These are phyloP conservation scores for Nakazawaea anatomiae DNA, from an alignment of 805 yeast genomes.

Conservation along the genomic window DNA sequence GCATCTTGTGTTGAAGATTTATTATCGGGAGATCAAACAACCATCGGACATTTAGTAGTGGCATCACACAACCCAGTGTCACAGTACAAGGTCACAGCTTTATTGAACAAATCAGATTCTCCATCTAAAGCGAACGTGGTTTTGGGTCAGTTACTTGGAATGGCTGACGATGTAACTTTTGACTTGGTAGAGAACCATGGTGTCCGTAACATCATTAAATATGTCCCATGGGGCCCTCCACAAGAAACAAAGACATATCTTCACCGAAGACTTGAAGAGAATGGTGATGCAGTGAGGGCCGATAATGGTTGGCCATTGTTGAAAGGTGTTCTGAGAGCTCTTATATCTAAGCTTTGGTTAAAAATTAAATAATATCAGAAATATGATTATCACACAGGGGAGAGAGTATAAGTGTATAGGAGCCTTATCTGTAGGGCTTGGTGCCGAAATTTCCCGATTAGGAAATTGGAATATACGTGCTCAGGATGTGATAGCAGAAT, in stretches of 20 bases:
- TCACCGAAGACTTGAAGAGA: constrained; percentile 86
- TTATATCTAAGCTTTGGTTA: constrained; percentile 11
- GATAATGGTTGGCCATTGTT: constrained; percentile 77
- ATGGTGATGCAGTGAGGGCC: constrained; percentile 87
- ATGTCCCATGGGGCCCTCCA: constrained; percentile 98
- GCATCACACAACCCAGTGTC: constrained; percentile 87
- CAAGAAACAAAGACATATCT: constrained; percentile 87
- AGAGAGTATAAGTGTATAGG: too few relatives aligned
- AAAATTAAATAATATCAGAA: too few relatives aligned
- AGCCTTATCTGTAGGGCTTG: too few relatives aligned
- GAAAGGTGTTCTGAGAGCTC: constrained; percentile 40
- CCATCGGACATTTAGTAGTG: constrained; percentile 74
- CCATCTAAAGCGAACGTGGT: constrained; percentile 54
- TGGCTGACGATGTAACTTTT: constrained; percentile 87
- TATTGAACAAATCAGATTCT: constrained; percentile 26
- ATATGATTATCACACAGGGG: too few relatives aligned
- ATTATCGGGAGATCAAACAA: constrained; percentile 30
- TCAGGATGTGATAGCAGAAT: background rate
- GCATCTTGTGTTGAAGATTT: constrained; percentile 55
- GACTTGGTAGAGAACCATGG: constrained; percentile 62
- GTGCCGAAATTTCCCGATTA: background rate
- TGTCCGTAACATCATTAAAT: constrained; percentile 77
- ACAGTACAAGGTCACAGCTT: constrained; percentile 62
- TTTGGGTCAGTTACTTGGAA: constrained; percentile 87
- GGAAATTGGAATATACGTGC: background rate